Evolutionary conservation across 768 basidiomycete genomes (phyloP).

Genomic region (Cystobasidium onofrii): DNA sequence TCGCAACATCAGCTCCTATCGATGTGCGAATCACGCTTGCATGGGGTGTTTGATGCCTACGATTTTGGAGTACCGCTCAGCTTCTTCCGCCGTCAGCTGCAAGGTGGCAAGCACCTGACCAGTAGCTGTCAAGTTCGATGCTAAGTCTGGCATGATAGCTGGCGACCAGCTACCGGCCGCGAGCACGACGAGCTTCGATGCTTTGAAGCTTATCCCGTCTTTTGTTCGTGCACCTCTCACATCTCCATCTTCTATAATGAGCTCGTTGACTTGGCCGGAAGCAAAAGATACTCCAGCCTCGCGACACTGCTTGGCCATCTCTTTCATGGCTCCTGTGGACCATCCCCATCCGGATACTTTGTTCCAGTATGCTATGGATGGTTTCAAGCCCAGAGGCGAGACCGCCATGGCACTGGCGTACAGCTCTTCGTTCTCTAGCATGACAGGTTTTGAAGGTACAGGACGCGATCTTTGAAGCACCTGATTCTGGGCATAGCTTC

Average conservation of each 20-base stretch:
- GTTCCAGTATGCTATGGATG: constrained; percentile 27
- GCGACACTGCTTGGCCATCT: constrained; percentile 6
- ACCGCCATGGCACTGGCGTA: background rate
- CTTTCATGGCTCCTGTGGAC: constrained; percentile 35
- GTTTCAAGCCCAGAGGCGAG: background rate
- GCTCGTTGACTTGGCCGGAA: constrained; percentile 53
- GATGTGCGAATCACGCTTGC: no score
- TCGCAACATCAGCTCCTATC: no score
- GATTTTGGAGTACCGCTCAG: constrained; percentile 12
- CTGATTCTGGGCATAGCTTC: constrained; percentile 6
- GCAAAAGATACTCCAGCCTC: constrained; percentile 55
- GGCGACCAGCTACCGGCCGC: constrained; percentile 81
- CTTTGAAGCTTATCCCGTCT: constrained; percentile 52
- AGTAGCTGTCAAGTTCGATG: constrained; percentile 60
- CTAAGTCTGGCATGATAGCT: constrained; percentile 56
- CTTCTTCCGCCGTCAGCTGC: constrained; percentile 35
- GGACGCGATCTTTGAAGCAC: background rate
- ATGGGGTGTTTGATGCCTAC: background rate
- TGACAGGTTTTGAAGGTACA: background rate
- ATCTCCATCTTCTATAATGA: constrained; percentile 48
- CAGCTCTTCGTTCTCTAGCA: constrained; percentile 1
- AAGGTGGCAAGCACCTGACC: constrained; percentile 48
- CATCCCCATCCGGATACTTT: constrained; percentile 38
- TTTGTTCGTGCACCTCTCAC: constrained; percentile 56
- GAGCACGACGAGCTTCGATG: constrained; percentile 57